A percentile compares a stretch with the other conserved stretches of the same genome.
phyloP scores from a whole-genome alignment of 306 rosid species.

The Glycine soja region DNA sequence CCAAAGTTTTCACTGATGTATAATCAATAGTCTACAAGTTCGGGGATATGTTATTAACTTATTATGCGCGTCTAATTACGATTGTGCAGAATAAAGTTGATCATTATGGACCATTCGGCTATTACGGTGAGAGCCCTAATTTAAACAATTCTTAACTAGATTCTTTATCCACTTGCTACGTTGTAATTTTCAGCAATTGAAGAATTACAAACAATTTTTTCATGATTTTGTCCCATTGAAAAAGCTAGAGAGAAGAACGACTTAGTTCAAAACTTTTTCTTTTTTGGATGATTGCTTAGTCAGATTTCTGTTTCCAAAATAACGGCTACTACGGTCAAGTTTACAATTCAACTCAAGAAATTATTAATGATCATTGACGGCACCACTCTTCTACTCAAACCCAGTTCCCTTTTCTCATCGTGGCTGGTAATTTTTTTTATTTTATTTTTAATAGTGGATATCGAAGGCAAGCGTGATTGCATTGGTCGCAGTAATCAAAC shows the following conservation, averaged over 20 bases:
- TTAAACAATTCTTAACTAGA: not conserved
- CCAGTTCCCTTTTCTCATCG: not conserved
- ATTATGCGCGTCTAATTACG: not conserved
- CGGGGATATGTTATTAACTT: too few species aligned
- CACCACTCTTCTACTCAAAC: not conserved
- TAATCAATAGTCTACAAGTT: not conserved
- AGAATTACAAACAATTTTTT: not conserved
- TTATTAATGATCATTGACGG: not conserved
- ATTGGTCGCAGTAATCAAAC: not conserved
- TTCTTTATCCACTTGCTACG: not conserved
- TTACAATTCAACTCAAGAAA: not conserved
- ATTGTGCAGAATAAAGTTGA: not conserved
- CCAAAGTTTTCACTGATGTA: not conserved
- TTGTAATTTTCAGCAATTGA: not conserved
- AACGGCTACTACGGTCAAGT: not conserved
- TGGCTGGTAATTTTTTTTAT: not conserved
- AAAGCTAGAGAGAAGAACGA: not conserved
- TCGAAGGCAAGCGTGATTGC: not conserved
- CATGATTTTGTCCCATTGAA: conserved; percentile 35
- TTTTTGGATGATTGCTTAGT: not conserved
- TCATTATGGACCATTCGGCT: not conserved
- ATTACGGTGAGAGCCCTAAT: not conserved
- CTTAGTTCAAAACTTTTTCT: not conserved
- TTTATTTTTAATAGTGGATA: not conserved
- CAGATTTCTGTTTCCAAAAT: conserved; percentile 1